Evolutionary conservation across 441 rosid genomes (phyloP).

Genomic region (Pelargonium fulgidum): DNA sequence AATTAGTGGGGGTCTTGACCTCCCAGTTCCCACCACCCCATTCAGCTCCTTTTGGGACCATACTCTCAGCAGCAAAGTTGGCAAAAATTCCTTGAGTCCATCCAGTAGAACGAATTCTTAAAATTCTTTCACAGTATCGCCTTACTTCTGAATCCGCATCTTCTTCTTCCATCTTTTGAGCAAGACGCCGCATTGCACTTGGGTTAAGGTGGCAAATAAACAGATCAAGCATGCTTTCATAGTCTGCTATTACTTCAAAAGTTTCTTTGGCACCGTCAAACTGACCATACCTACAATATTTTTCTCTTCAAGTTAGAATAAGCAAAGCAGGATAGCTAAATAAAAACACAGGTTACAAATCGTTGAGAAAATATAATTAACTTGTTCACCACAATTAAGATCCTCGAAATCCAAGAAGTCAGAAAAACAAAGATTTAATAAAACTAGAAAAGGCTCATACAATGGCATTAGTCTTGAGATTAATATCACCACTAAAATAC

Average conservation of each 20-base stretch:
- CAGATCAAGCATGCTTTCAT: conserved; percentile 90
- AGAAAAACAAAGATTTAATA: not conserved
- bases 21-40: conserved; percentile 99
- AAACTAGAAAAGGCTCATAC: not conserved
- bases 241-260: conserved; percentile 92
- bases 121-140: conserved; percentile 84
- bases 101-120: conserved; percentile 86
- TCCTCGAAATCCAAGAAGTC: not conserved
- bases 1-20: conserved; percentile 73
- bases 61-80: conserved; percentile 97
- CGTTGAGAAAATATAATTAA: not conserved
- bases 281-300: conserved; percentile 78
- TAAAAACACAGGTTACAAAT: not conserved
- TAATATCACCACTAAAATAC: not conserved
- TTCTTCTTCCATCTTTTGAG: conserved; percentile 95
- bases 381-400: not conserved
- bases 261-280: conserved; percentile 95
- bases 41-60: conserved; percentile 97
- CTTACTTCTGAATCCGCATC: conserved; percentile 78
- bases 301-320: conserved; percentile 19
- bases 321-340: conserved; percentile 9
- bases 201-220: conserved; percentile 98
- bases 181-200: conserved; percentile 97
- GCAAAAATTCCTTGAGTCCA: conserved; percentile 99
- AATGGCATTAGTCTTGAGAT: not conserved